A percentile compares a stretch with the other conserved stretches of the same genome.
Evolutionary conservation across 2,329 filamentous ascomycete species (phyloP).

Genomic region (Trichothecium sympodiale): DNA sequence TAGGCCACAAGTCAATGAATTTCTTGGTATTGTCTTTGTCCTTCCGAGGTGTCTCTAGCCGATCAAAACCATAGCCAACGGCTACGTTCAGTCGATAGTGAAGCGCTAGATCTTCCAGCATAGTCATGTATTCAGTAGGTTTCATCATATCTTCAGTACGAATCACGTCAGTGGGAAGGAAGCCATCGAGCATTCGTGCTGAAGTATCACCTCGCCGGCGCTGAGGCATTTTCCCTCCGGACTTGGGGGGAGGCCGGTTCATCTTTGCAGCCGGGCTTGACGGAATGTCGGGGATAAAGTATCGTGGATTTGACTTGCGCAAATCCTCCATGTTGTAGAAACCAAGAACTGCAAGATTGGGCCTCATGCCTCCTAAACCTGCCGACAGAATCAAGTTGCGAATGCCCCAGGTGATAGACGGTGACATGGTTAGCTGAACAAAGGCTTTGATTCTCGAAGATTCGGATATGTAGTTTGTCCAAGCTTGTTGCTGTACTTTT

Average conservation of each 20-base stretch:
- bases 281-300: slow-evolving; percentile 43
- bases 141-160: slow-evolving; percentile 58
- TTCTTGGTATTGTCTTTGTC: slow-evolving; percentile 53
- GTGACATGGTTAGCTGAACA: slow-evolving; percentile 75
- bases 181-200: slow-evolving; percentile 42
- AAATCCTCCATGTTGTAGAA: slow-evolving; percentile 75
- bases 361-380: slow-evolving; percentile 77
- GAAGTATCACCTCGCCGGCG: slow-evolving; percentile 43
- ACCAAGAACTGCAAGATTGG: slow-evolving; percentile 74
- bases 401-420: slow-evolving; percentile 73
- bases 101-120: slow-evolving; percentile 71
- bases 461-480: slow-evolving; percentile 76
- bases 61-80: slow-evolving; percentile 69
- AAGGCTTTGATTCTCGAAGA: slow-evolving; percentile 82
- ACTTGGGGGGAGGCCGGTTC: slow-evolving; percentile 15
- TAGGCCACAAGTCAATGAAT: slow-evolving; percentile 83
- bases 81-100: slow-evolving; percentile 75
- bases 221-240: slow-evolving; percentile 17
- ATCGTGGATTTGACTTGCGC: slow-evolving; percentile 43
- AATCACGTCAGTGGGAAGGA: slow-evolving; percentile 59
- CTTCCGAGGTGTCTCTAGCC: slow-evolving; percentile 58
- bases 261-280: slow-evolving; percentile 23
- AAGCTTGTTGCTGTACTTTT: slow-evolving; percentile 67
- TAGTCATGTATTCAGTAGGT: slow-evolving; percentile 65
- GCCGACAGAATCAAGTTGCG: slow-evolving; percentile 73